Evolutionary conservation across 257 asterid species (phyloP).

Genomic region (Apocynum venetum): DNA sequence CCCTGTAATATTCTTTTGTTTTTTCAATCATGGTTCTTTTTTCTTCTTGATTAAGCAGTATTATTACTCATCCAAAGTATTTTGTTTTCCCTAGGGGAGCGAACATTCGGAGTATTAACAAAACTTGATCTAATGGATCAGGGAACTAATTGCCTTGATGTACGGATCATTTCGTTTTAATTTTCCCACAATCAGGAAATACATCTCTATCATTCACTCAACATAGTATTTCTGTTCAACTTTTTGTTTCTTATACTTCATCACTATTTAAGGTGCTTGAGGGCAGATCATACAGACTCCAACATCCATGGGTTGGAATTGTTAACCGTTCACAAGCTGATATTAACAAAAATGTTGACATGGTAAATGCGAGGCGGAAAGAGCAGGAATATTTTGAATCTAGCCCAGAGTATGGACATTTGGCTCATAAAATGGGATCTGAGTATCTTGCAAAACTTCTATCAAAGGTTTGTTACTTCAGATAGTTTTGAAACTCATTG

Average conservation of each 20-base stretch:
- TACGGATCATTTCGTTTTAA: constrained; percentile 34
- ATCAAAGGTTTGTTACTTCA: constrained; percentile 47
- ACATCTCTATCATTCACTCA: constrained; percentile 15
- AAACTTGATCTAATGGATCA: constrained; percentile 97
- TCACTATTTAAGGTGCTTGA: constrained; percentile 68
- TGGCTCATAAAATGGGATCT: constrained; percentile 92
- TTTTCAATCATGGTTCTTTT: constrained; percentile 7
- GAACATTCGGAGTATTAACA: constrained; percentile 92
- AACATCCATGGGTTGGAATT: constrained; percentile 97
- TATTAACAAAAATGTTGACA: constrained; percentile 85
- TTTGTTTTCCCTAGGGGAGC: constrained; percentile 56
- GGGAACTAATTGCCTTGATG: constrained; percentile 95
- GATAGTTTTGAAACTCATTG: constrained; percentile 15
- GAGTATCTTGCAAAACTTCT: constrained; percentile 91
- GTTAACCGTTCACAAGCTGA: constrained; percentile 99
- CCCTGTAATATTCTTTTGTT: constrained; percentile 9
- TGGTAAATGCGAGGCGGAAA: constrained; percentile 76
- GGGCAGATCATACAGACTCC: constrained; percentile 88
- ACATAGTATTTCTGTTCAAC: background rate
- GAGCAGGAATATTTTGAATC: constrained; percentile 85
- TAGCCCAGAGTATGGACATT: constrained; percentile 93
- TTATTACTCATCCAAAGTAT: constrained; percentile 7
- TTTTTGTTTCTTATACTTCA: background rate
- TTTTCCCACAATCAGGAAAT: constrained; percentile 15
- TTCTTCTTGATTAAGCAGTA: background rate